Evolutionary conservation across 768 basidiomycete species (phyloP), one percentile per base, ranked within the genome.

Genomic region (Trametes cingulata): DNA sequence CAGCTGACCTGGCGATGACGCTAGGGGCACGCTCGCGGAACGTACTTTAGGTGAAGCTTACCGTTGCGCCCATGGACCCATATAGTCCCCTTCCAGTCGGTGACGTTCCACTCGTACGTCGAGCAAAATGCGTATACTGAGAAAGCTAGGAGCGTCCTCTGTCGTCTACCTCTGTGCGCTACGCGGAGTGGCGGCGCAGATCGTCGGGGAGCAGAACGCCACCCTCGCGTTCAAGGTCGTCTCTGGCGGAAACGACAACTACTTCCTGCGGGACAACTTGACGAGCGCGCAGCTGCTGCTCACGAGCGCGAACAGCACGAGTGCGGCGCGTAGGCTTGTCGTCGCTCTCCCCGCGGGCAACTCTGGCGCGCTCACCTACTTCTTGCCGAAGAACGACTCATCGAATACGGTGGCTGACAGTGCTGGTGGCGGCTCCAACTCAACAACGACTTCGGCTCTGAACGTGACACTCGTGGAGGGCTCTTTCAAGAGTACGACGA

Each of bases 291-390:
- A 80, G 62, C 67, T 80, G 15, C 72, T 80, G 27, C 64, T 80
- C 3, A 75, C 77, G 3, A 73, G 69, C 48, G 25, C 56, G 47
- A 57, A 49, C 25, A 50, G 17, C 29, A 57, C 47, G 17, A 50
- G 47, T 17, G 20, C 39, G 27, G 40, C 33, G 49, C 49, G 56
- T 1, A 39, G 56, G 14, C 68, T 79, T 39, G 77, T 80, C 35
- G 73, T 72, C 3, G 78, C 77, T 27, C 71, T 78, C 40, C 79
- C 79, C 24, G 74, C 77, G 29, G 79, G 78, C 9, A 80, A 79
- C 62, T 76, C 77, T 9, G 79, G 78, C 2, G 74, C 75, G 4
- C 62, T 77, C 35, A 69, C 74, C 1, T 79, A 77, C 65, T 79
- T 79, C 60, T 65, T 80, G 35, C 54, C 54, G 35, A 56, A 56